A percentile compares a stretch with the other conserved stretches of the same genome.
Conservation (phyloP, 2,329 filamentous ascomycete species). For the Nemania sp. region DNA sequence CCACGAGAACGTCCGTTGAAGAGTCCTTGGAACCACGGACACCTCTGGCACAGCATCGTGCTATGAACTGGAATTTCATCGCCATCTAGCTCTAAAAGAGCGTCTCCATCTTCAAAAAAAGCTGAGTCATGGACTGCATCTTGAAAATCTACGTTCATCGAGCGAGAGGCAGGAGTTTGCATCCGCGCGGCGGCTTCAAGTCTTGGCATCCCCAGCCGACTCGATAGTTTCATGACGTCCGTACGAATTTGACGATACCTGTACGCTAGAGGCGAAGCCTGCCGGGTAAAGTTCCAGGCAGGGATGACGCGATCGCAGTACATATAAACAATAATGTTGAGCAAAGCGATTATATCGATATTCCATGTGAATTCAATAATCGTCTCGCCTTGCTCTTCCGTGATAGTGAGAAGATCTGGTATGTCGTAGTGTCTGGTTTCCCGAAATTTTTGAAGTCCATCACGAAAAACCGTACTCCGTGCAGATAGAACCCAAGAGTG, state of each 20-base stretch:
- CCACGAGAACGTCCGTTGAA: conserved; percentile 90
- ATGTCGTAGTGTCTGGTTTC: conserved; percentile 66
- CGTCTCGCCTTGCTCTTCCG: conserved; percentile 62
- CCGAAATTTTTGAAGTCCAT: conserved; percentile 69
- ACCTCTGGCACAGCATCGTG: conserved; percentile 81
- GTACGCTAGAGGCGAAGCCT: conserved; percentile 72
- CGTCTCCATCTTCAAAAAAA: conserved; percentile 85
- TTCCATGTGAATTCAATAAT: conserved; percentile 73
- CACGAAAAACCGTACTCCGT: conserved; percentile 76
- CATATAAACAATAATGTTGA: conserved; percentile 82
- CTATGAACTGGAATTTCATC: conserved; percentile 81
- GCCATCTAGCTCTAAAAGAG: conserved; percentile 81
- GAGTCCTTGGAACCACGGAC: conserved; percentile 90
- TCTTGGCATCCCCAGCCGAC: conserved; percentile 74
- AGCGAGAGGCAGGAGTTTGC: conserved; percentile 74
- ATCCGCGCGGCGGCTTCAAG: conserved; percentile 83
- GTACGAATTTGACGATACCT: conserved; percentile 83
- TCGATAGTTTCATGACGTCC: conserved; percentile 89
- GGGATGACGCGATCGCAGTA: conserved; percentile 86
- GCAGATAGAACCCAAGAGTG: conserved; percentile 85
- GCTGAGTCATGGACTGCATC: conserved; percentile 73
- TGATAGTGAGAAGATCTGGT: conserved; percentile 71
- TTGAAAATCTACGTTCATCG: conserved; percentile 77
- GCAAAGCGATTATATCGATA: conserved; percentile 80
- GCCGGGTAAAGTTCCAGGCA: conserved; percentile 84